phyloP scores from a whole-genome alignment of 1,284 basidiomycete species.

The Phellinidium pouzarii region DNA sequence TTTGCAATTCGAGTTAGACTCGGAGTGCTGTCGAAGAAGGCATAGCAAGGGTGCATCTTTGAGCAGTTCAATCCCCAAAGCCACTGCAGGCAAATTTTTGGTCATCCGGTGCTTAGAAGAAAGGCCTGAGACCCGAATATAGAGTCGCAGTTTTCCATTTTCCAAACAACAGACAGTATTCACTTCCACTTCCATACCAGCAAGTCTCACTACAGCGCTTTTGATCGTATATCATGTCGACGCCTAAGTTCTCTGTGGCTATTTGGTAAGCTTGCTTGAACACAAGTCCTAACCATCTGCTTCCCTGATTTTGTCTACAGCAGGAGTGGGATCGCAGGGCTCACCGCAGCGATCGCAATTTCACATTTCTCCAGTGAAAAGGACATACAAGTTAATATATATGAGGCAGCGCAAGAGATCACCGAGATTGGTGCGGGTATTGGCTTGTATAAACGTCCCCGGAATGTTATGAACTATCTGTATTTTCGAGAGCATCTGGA shows the following conservation, averaged over 20 bases:
- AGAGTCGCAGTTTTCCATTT: no score
- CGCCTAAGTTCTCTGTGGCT: conserved; percentile 11
- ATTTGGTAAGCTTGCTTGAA: conserved; percentile 13
- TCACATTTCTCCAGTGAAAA: conserved; percentile 25
- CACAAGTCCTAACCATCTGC: background rate
- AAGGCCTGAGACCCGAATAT: no score
- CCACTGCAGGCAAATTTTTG: no score
- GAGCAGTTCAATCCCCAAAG: no score
- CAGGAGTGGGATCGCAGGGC: conserved; percentile 35
- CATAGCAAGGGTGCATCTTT: no score
- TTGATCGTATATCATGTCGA: no score
- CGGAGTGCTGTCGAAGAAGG: no score
- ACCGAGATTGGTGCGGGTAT: conserved; percentile 38
- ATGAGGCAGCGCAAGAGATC: conserved; percentile 33
- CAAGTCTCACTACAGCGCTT: no score
- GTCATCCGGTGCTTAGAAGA: no score
- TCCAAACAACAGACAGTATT: no score
- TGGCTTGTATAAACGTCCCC: conserved; percentile 25
- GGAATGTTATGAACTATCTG: conserved; percentile 22
- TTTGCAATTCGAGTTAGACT: no score
- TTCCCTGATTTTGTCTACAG: conserved; percentile 20
- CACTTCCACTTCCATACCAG: no score
- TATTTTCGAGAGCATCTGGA: conserved; percentile 23
- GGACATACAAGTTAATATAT: conserved; percentile 36
- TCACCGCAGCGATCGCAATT: conserved; percentile 33